Percentiles rank a stretch among this genome's conserved stretches.
These are phyloP conservation scores for Dalbergia cochinchinensis DNA, from an alignment of 306 rosid genomes.

Conservation along the genomic window DNA sequence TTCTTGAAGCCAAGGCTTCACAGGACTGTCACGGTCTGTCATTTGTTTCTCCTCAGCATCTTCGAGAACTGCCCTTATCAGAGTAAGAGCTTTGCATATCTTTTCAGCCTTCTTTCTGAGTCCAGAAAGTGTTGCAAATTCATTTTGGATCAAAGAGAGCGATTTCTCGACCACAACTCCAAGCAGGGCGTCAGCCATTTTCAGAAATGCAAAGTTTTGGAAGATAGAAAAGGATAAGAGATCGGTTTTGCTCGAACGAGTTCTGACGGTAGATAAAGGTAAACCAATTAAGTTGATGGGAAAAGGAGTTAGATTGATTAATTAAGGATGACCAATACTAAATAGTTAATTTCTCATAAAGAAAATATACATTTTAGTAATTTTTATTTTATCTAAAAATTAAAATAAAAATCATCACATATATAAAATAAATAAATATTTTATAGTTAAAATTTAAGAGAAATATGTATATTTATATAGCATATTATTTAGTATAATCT, in stretches of 20 bases:
- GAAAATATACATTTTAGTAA: too few species aligned
- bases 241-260: background rate
- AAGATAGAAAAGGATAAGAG: background rate
- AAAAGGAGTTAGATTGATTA: background rate
- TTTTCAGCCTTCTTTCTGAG: background rate
- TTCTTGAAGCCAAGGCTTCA: background rate
- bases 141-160: background rate
- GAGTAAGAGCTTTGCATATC: background rate
- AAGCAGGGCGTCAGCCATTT: slow-evolving; percentile 15
- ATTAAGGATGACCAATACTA: too few species aligned
- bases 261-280: background rate
- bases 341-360: too few species aligned
- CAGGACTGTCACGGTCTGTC: background rate
- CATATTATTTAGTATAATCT: too few species aligned
- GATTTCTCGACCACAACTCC: background rate
- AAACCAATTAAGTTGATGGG: background rate
- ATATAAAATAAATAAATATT: too few species aligned
- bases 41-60: slow-evolving; percentile 9
- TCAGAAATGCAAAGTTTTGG: background rate
- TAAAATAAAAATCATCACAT: too few species aligned
- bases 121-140: slow-evolving; percentile 12
- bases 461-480: too few species aligned
- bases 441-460: too few species aligned
- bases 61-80: slow-evolving; percentile 17
- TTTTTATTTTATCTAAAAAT: too few species aligned